These are phyloP conservation scores for Pythium aquatile DNA, from an alignment of 352 stramenopile species.

Conservation along the genomic window DNA sequence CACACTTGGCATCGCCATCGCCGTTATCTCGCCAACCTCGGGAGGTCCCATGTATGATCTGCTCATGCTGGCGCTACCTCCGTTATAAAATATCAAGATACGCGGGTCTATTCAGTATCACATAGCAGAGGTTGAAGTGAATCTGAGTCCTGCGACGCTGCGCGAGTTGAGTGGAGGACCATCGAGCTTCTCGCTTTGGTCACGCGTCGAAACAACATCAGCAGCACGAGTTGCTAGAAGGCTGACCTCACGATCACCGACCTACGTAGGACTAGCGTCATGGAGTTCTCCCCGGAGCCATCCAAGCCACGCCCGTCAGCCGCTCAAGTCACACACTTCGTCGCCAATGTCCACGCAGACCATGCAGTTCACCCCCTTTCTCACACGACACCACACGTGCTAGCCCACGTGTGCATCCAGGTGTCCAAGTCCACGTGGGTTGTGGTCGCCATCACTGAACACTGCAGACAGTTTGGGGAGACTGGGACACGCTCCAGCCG, in stretches of 20 bases:
- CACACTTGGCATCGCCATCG: constrained; percentile 28
- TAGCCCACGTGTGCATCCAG: background rate
- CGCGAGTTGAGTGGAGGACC: background rate
- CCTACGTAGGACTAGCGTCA: background rate
- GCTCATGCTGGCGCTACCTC: background rate
- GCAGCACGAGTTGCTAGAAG: too few relatives aligned
- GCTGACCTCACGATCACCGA: background rate
- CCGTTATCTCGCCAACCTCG: background rate
- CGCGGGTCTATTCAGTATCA: background rate
- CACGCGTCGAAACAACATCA: too few relatives aligned
- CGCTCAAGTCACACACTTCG: background rate
- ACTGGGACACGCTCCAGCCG: background rate
- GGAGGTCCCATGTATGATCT: background rate
- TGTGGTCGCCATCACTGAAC: background rate
- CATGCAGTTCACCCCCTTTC: background rate
- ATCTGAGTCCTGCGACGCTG: background rate
- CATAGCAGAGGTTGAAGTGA: constrained; percentile 5
- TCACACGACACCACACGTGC: background rate
- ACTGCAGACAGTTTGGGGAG: background rate
- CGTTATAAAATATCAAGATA: background rate
- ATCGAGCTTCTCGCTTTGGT: background rate
- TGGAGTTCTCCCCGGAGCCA: background rate
- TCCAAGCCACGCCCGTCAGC: background rate
- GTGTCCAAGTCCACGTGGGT: background rate
- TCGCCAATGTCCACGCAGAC: background rate